Percentiles rank a stretch among this genome's conserved stretches.
phyloP scores from a whole-genome alignment of 139 green algal species.

The Diplosphaera chodatii region DNA sequence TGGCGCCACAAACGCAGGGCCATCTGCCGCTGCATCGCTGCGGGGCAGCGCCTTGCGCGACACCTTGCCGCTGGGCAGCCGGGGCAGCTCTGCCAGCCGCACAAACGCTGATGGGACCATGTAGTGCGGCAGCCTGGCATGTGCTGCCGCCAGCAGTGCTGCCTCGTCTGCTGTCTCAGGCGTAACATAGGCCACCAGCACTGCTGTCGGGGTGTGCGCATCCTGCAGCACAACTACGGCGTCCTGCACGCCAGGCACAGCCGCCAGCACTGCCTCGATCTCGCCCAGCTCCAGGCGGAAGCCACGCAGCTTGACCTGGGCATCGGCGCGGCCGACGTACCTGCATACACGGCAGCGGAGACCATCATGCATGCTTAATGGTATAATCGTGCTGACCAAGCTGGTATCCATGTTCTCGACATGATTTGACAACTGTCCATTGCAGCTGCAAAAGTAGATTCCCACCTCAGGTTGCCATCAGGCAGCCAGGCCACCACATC shows the following conservation, averaged over 20 bases:
- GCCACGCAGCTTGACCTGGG: slow-evolving; percentile 42
- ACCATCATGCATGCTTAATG: no score
- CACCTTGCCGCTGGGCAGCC: neutral
- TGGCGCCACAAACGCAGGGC: neutral
- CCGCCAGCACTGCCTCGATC: slow-evolving; percentile 22
- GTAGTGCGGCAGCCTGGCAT: neutral
- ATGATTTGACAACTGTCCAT: no score
- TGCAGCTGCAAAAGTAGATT: no score
- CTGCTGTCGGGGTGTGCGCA: neutral
- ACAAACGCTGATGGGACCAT: neutral
- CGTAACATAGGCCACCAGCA: slow-evolving; percentile 18
- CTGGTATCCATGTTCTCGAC: no score
- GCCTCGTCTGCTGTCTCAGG: neutral
- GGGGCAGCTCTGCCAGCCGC: neutral
- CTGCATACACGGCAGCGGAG: neutral
- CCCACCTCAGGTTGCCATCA: slow-evolving; percentile 20
- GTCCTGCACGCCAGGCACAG: neutral
- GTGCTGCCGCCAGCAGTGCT: neutral
- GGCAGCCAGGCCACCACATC: slow-evolving; percentile 32
- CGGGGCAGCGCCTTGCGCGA: neutral
- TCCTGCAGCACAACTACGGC: slow-evolving; percentile 6
- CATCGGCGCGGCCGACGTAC: slow-evolving; percentile 21
- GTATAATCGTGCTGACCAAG: no score
- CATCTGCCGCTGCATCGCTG: no score
- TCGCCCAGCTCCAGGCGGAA: slow-evolving; percentile 44